These are phyloP conservation scores for Solanum bukasovii DNA, from an alignment of 257 asterid genomes.

Conservation along the genomic window DNA sequence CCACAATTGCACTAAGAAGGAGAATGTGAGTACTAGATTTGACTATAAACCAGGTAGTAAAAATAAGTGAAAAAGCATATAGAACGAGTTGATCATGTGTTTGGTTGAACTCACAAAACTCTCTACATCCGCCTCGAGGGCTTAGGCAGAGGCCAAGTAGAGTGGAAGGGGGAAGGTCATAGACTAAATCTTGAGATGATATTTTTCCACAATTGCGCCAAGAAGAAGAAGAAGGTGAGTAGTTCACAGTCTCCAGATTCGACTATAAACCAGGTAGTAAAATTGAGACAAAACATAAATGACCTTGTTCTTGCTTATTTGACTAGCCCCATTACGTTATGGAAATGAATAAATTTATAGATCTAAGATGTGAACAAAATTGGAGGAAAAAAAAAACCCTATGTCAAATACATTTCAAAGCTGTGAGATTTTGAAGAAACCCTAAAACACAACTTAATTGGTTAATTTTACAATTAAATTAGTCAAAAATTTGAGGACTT, in stretches of 20 bases:
- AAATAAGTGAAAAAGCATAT: background rate
- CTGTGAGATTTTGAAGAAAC: background rate
- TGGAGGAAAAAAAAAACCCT: background rate
- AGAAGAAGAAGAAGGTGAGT: background rate
- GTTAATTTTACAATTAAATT: background rate
- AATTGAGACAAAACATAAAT: background rate
- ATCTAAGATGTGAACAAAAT: background rate
- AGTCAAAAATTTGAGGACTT: background rate
- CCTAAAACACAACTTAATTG: background rate
- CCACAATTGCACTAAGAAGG: background rate
- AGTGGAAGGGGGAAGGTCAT: background rate
- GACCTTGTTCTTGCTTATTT: background rate
- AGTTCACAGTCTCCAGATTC: background rate
- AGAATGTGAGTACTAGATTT: background rate
- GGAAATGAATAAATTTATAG: background rate
- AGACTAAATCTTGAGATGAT: background rate
- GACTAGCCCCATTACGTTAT: background rate
- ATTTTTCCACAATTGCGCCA: background rate
- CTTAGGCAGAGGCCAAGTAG: background rate
- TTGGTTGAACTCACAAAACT: background rate
- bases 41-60: background rate
- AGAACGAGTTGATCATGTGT: background rate
- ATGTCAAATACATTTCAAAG: background rate
- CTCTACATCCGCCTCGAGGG: background rate
- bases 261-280: background rate